These are phyloP conservation scores for Saccharomyces hybrid DNA, from an alignment of 1,139 yeast species.

Conservation along the genomic window DNA sequence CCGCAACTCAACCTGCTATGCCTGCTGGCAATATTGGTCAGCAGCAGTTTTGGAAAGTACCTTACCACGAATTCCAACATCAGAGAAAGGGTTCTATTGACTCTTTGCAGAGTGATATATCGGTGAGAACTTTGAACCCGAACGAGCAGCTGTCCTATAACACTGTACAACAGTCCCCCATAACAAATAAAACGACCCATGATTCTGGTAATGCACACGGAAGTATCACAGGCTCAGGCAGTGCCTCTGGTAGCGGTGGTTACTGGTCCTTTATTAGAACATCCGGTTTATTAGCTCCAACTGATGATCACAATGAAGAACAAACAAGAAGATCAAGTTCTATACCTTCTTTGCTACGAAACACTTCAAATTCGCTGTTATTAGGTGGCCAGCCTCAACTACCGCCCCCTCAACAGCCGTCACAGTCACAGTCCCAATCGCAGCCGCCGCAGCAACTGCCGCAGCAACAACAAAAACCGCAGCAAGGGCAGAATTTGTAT, in stretches of 20 bases:
- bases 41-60: slow-evolving; percentile 33
- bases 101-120: slow-evolving; percentile 26
- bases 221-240: slow-evolving; percentile 7
- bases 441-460: slow-evolving; percentile 4
- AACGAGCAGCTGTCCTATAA: slow-evolving; percentile 17
- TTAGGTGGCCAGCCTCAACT: slow-evolving; percentile 15
- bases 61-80: slow-evolving; percentile 29
- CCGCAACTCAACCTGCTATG: background rate
- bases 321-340: slow-evolving; percentile 19
- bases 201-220: slow-evolving; percentile 9
- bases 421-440: no score
- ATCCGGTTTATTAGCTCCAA: slow-evolving; percentile 6
- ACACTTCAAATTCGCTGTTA: slow-evolving; percentile 14
- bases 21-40: slow-evolving; percentile 5
- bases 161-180: slow-evolving; percentile 13
- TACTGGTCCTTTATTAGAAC: slow-evolving; percentile 21
- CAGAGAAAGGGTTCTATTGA: slow-evolving; percentile 28
- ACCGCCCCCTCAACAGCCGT: slow-evolving; percentile 16
- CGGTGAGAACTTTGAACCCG: slow-evolving; percentile 17
- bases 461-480: slow-evolving; percentile 7
- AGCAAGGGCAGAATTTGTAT: slow-evolving; percentile 10
- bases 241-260: slow-evolving; percentile 9
- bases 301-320: slow-evolving; percentile 17
- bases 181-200: slow-evolving; percentile 14
- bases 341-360: slow-evolving; percentile 20